These are phyloP conservation scores for Croton setiger DNA, from an alignment of 441 rosid genomes.

Conservation along the genomic window DNA sequence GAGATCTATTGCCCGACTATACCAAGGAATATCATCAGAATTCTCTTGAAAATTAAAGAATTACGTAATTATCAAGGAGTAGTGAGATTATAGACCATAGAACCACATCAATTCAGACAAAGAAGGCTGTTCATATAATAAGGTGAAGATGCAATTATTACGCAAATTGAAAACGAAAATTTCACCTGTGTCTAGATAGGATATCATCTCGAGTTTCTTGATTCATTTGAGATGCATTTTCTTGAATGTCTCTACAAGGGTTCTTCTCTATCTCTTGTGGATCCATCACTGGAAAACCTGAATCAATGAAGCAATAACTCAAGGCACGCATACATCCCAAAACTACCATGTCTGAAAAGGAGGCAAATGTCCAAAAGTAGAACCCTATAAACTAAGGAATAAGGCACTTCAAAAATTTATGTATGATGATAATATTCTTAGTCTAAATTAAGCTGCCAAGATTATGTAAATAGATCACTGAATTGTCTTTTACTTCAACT, in stretches of 20 bases:
- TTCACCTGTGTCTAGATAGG: constrained; percentile 60
- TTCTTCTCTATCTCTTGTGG: constrained; percentile 14
- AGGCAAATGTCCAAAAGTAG: neutral
- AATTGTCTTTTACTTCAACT: neutral
- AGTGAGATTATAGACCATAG: neutral
- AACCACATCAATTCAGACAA: neutral
- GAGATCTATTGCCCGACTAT: neutral
- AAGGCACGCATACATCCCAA: neutral
- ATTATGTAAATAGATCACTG: neutral
- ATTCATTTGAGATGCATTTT: constrained; percentile 20
- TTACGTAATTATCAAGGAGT: neutral
- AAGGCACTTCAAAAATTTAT: neutral
- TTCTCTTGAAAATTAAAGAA: neutral
- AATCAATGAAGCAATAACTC: neutral
- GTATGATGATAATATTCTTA: too few relatives aligned
- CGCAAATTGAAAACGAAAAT: neutral
- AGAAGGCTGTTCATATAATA: neutral
- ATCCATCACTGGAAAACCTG: constrained; percentile 9
- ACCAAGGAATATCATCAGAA: neutral
- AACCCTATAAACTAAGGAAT: neutral
- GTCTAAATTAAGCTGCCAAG: neutral
- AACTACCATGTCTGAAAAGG: neutral
- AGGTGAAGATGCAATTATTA: neutral
- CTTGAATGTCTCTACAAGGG: constrained; percentile 22
- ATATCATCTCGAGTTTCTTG: constrained; percentile 57